Percentiles rank a stretch among this genome's conserved stretches.
phyloP scores from a whole-genome alignment of 2,329 filamentous ascomycete species.

The Pseudogymnoascus sp. region DNA sequence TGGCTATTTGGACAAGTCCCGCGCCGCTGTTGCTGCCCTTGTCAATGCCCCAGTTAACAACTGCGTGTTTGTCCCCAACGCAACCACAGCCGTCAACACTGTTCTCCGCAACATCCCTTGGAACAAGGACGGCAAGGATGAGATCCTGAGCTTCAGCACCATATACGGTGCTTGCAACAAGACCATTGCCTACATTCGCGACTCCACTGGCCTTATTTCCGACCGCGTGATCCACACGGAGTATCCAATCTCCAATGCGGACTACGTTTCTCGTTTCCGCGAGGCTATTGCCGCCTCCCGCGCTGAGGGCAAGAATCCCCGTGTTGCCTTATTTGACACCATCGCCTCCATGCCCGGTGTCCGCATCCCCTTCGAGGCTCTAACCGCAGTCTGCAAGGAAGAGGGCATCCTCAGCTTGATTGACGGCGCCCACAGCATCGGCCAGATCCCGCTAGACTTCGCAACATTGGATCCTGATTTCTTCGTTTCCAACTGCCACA shows the following conservation, averaged over 20 bases:
- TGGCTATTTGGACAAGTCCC: constrained; percentile 53
- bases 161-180: constrained; percentile 74
- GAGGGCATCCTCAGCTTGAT: constrained; percentile 63
- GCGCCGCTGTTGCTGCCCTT: constrained; percentile 54
- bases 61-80: constrained; percentile 73
- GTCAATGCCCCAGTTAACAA: constrained; percentile 59
- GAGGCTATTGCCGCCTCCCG: constrained; percentile 46
- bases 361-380: constrained; percentile 65
- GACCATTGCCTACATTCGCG: constrained; percentile 55
- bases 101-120: constrained; percentile 70
- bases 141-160: constrained; percentile 70
- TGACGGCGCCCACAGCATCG: constrained; percentile 79
- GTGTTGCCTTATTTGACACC: constrained; percentile 69
- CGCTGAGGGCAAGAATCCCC: constrained; percentile 51
- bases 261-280: constrained; percentile 54
- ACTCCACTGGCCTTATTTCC: constrained; percentile 28
- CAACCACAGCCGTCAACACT: constrained; percentile 69
- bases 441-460: constrained; percentile 68
- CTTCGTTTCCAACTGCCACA: constrained; percentile 79
- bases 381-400: constrained; percentile 57
- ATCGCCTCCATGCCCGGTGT: constrained; percentile 74
- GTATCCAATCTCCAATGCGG: constrained; percentile 64
- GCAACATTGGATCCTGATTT: constrained; percentile 66
- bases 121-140: constrained; percentile 52
- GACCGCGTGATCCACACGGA: constrained; percentile 49